Base-by-base conservation (phyloP, 192 early-diverging fungal genomes). In the Diversispora epigaea region DNA sequence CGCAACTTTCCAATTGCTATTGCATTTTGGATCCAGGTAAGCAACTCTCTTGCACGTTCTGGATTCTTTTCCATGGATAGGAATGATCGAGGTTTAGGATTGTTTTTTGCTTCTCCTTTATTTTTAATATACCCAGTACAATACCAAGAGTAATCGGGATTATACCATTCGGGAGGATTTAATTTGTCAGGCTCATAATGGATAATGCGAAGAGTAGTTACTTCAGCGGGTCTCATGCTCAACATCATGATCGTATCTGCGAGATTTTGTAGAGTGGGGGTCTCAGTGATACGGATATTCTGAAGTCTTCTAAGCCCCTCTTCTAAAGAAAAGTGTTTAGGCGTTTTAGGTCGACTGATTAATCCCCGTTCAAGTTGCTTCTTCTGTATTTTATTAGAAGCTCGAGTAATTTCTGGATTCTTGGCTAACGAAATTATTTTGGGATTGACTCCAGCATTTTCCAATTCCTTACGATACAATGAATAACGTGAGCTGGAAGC, bases 61-160 rank as follows among this genome's bases (percentile, higher is more conserved):
- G 55, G 57, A 60, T 60, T 60, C 56, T 72, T 72, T 19, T 72
- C 71, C 45, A 72, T 60, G 32, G 71, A 72, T 14, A 72, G 43
- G 21, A 72, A 72, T 17, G 4, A 57, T 8, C n/a, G 56, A 73
- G 71, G 71, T 21, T 17, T n/a, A 60, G 57, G 44, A 62, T 73
- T 73, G 14, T 62, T 25, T 47, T 62, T 73, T 15, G n/a, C n/a
- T 73, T 73, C 58, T 47, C 46, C 46, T 73, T 73, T 73, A 73
- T 61, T 73, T 25, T 73, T 73, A 47, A 22, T 6, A 73, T 49
- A 73, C 8, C 71, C 46, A 32, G 71, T 73, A 21, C 71, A 73
- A 49, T 73, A 73, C 57, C 58, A 73, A 73, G 43, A 73, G 46
- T 73, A 73, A 61, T 21, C 57, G 4, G 10, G 10, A 39, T 73